phyloP scores from a whole-genome alignment of 495 filamentous ascomycete genomes.

The Wilcoxina mikolae region DNA sequence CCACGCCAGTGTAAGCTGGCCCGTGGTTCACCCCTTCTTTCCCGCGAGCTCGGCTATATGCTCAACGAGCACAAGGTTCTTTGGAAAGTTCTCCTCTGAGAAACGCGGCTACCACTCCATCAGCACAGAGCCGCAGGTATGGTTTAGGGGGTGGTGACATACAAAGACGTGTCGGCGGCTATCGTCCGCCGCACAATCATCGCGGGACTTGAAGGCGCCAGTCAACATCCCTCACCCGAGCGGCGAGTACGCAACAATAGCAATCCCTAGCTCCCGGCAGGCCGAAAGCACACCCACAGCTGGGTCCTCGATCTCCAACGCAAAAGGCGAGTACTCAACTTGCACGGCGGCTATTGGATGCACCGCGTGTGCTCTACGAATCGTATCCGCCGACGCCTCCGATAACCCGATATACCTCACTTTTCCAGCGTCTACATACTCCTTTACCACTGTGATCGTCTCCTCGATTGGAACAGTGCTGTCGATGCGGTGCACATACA shows the following conservation, averaged over 20 bases:
- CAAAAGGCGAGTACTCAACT: conserved; percentile 49
- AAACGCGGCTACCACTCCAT: conserved; percentile 34
- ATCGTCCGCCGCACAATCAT: conserved; percentile 36
- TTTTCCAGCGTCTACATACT: conserved; percentile 40
- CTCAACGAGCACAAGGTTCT: conserved; percentile 38
- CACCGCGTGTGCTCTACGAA: conserved; percentile 46
- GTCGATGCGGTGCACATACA: conserved; percentile 45
- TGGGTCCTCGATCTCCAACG: conserved; percentile 43
- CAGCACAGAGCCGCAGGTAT: not conserved
- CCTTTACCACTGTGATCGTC: conserved; percentile 39
- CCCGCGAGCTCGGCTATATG: conserved; percentile 34
- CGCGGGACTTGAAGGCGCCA: conserved; percentile 33
- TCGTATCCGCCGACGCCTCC: conserved; percentile 40
- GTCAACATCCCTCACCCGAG: conserved; percentile 45
- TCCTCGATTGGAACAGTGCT: conserved; percentile 47
- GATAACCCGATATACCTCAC: conserved; percentile 46
- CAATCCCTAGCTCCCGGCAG: conserved; percentile 46
- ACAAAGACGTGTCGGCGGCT: conserved; percentile 27
- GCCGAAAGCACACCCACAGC: conserved; percentile 39
- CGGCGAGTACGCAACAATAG: conserved; percentile 47
- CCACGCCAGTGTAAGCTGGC: conserved; percentile 45
- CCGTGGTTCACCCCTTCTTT: conserved; percentile 34
- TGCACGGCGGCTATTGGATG: conserved; percentile 47
- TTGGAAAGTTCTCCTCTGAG: conserved; percentile 36
- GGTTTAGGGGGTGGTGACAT: conserved; percentile 7